Base-by-base conservation (phyloP, 2,329 filamentous ascomycete genomes). In the Fusarium floridanum region DNA sequence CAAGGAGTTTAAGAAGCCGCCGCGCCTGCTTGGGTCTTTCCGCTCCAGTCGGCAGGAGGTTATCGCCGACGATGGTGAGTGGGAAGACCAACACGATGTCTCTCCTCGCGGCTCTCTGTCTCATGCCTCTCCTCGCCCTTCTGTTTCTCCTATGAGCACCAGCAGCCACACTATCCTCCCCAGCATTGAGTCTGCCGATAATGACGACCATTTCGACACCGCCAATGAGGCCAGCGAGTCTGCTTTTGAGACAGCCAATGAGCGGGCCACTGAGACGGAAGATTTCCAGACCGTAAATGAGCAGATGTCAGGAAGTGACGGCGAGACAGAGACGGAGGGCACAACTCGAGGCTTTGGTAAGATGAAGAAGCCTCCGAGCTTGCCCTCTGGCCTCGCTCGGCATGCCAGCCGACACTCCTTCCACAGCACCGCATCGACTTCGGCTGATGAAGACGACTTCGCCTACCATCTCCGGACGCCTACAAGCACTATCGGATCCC, bases 231-330 rank as follows among this genome's bases (percentile, higher is more conserved):
- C 89, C 1, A 91, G 88, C 74, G 91, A 92, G 72, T 90, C 88
- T 22, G 89, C 88, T 10, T 92, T 92, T 72, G 90, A 91, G 79
- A 92, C 90, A 2, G 90, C 90, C 27, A 94, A 97, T 78, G 96
- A 98, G 83, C 91, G 91, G 32, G 90, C 87, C 14, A 98, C 95
- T 0, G 95, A 97, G 84, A 97, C 95, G 12, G 96, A 98, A 76
- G 95, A 95, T 73, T 98, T 98, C 90, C 94, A 97, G 81, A 98
- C 96, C 5, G 95, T 94, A n/a, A 90, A 91, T 17, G 97, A 98
- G 77, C 93, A 94, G 24, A 84, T 91, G 62, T 89, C 88, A 17
- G 95, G 92, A 79, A 93, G 91, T 66, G 94, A 95, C 75, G 87
- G 95, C 1, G 96, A 98, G 84, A 98, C 95, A 1, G 97, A 98